Evolutionary conservation across 148 eudicot genomes (phyloP), one percentile per base, ranked within the genome.

Genomic region (Heliamphora exappendiculata): DNA sequence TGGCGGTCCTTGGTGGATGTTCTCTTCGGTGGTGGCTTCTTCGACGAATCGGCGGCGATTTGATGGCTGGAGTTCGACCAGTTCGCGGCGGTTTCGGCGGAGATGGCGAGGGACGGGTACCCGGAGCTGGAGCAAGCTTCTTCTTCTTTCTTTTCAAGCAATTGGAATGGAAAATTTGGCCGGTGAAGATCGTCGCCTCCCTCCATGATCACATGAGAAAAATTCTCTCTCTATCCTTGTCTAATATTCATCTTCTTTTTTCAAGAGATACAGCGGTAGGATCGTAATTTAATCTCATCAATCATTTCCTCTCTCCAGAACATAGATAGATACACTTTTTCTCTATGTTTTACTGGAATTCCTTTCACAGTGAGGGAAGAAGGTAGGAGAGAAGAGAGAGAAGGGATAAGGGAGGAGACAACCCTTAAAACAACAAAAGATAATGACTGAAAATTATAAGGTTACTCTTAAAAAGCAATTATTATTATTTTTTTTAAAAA

Each of bases 371-470:
- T 72, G 53, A 3, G 72, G 59, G 74, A 59, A 63, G 57, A 72
- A 57, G 49, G 42, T 76, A 37, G 78, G 54, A 28, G 79, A 50
- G 75, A 70, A 68, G 78, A 53, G 79, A 60, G 78, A 79, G 81
- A 67, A 79, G 39, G 77, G 89, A 87, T 85, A 81, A 89, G 89
- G 81, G 63, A 81, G 82, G 79, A 67, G 64, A 65, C 63, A 67
- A 82, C 80, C 82, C 86, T 85, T 86, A 85, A 83, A 84, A 86
- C 86, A 87, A 84, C 88, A 84, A 53, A 88, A 83, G 89, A 87
- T 88, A 93, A 88, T 91, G 94, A 91, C 91, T 87, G 91, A 85
- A 89, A 86, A 92, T 90, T 90, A 90, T 87, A 82, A 85, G 91
- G 81, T 68, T 83, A 83, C 85, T 94, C 89, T 87, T 84, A 78